Conservation (phyloP, 345 rosid species). For the Hypericum androsaemum region DNA sequence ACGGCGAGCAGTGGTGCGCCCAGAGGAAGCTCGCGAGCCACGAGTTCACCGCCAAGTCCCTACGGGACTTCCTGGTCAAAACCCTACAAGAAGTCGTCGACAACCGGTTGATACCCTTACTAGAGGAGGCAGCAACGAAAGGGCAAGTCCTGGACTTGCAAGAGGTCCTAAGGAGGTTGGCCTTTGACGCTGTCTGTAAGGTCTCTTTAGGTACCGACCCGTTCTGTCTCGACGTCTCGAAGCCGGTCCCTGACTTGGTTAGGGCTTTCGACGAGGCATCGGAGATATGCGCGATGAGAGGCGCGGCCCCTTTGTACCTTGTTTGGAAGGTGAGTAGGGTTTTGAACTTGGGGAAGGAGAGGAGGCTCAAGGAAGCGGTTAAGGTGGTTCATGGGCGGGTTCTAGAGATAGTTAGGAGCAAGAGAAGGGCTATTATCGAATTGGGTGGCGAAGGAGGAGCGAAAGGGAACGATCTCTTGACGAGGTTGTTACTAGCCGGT, state of each 20-base stretch:
- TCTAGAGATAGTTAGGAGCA: conserved; percentile 7
- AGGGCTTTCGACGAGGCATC: conserved; percentile 20
- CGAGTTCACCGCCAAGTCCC: conserved; percentile 23
- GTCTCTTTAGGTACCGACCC: conserved; percentile 20
- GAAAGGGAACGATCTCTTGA: conserved; percentile 12
- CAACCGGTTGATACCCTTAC: conserved; percentile 38
- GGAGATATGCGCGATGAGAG: conserved; percentile 17
- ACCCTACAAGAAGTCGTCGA: conserved; percentile 43
- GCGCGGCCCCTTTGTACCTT: conserved; percentile 13
- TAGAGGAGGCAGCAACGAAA: conserved; percentile 18
- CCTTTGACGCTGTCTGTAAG: conserved; percentile 15
- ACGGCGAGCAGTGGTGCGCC: conserved; percentile 22
- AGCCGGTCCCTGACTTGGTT: conserved; percentile 10
- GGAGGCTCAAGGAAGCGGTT: conserved; percentile 17
- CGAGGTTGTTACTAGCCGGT: conserved; percentile 15
- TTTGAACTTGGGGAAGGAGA: conserved; percentile 13
- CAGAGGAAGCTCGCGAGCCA: conserved; percentile 23
- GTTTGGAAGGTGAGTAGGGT: conserved; percentile 19
- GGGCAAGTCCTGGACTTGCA: conserved; percentile 14
- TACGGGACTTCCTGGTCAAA: conserved; percentile 46
- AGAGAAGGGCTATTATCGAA: conserved; percentile 11
- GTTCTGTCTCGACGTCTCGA: conserved; percentile 13
- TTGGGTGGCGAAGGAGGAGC: not conserved
- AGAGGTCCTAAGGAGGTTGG: conserved; percentile 22
- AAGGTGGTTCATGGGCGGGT: conserved; percentile 16